Conservation (phyloP, 2,329 filamentous ascomycete genomes). For the Venturia asperata region DNA sequence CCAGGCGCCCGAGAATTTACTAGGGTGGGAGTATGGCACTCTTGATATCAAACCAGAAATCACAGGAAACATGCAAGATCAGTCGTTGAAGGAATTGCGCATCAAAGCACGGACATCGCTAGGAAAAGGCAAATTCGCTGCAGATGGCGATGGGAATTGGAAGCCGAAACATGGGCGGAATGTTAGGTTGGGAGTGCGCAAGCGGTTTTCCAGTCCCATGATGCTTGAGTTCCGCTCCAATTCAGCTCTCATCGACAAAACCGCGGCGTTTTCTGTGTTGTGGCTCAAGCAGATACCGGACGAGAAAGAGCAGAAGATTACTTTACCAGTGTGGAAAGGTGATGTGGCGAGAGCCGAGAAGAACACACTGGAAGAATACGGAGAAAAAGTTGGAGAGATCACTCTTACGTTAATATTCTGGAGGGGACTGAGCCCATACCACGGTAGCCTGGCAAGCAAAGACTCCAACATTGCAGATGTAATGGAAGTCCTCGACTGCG, state of each 20-base stretch:
- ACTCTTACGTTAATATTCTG: constrained; percentile 54
- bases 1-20: constrained; percentile 49
- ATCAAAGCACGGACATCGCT: constrained; percentile 56
- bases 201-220: constrained; percentile 52
- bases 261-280: constrained; percentile 55
- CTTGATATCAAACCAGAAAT: constrained; percentile 54
- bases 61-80: constrained; percentile 25
- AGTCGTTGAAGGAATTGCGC: constrained; percentile 41
- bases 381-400: constrained; percentile 53
- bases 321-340: constrained; percentile 60
- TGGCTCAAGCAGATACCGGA: constrained; percentile 66
- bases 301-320: constrained; percentile 54
- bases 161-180: constrained; percentile 40
- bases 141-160: constrained; percentile 40
- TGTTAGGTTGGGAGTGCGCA: constrained; percentile 51
- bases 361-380: constrained; percentile 45
- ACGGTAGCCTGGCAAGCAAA: constrained; percentile 49
- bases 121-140: constrained; percentile 52
- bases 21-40: constrained; percentile 68
- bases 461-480: constrained; percentile 51
- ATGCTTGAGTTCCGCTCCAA: constrained; percentile 55
- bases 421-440: constrained; percentile 54
- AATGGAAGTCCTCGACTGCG: constrained; percentile 57
- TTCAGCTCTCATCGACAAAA: constrained; percentile 46
- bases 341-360: constrained; percentile 50